Base-by-base conservation (phyloP, 257 asterid genomes). In the Primulina huaijiensis region DNA sequence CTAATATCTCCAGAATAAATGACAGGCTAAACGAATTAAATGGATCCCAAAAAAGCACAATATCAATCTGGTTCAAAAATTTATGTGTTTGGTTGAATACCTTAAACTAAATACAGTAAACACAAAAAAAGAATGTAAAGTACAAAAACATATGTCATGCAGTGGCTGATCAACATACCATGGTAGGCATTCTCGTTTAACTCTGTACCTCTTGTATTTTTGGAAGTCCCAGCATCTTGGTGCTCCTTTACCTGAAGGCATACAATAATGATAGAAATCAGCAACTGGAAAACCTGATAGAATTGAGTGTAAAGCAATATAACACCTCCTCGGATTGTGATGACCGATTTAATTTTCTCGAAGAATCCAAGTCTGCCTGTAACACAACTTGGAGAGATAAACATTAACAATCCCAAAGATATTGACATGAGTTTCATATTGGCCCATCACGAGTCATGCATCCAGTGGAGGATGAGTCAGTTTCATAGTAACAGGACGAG, bases 281-380 rank as follows among this genome's bases (percentile, higher is more conserved):
- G 43, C 16, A 53, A 17, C 64, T 60, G 72, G 55, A 31, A 25
- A 74, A 35, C 52, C 23, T n/a, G 56, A 64, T 31, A 63, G 43
- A 74, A 55, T 61, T 52, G 31, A 12, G 67, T 55, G 69, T 31
- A 57, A 68, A 64, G 29, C 25, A 53, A 62, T 62, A 72, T 52
- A 68, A 34, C 72, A 87, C 92, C 95, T 76, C 82, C 60, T 67
- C 74, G 69, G 68, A 82, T 34, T 80, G 78, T 33, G 74, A 74
- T 55, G 86, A 73, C 60, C 59, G 80, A 72, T 80, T 62, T 72
- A 70, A 68, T 62, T 81, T 90, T 19, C 88, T 78, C 7, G 85
- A 80, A 56, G 79, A 58, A 57, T 87, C 88, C 60, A 69, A 74
- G 29, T 80, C 92, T n/a, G 77, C 82, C 95, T 89, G 87, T 68